These are phyloP conservation scores for Aspergillus costaricaensis DNA, from an alignment of 2,329 filamentous ascomycete genomes.

Conservation along the genomic window DNA sequence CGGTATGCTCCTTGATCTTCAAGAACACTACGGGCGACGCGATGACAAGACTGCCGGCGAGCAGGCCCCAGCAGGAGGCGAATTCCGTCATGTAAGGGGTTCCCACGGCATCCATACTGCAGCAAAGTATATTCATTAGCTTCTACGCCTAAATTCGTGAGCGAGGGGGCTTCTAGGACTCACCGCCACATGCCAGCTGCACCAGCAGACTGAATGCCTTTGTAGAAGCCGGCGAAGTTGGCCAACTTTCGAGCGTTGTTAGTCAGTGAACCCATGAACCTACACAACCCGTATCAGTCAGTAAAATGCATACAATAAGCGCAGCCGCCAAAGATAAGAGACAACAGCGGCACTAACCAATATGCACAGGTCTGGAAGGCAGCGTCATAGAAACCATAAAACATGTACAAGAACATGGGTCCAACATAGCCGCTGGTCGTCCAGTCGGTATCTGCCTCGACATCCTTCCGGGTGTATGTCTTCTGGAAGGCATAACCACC, in stretches of 20 bases:
- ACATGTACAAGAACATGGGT: slow-evolving; percentile 86
- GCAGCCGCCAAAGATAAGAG: background rate
- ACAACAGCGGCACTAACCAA: slow-evolving; percentile 58
- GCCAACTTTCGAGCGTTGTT: slow-evolving; percentile 91
- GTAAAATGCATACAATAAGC: background rate
- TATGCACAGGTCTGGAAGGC: slow-evolving; percentile 89
- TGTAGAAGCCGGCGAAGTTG: slow-evolving; percentile 90
- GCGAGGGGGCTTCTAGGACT: slow-evolving; percentile 15
- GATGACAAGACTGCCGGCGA: slow-evolving; percentile 71
- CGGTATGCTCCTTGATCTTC: slow-evolving; percentile 79
- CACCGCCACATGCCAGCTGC: slow-evolving; percentile 60
- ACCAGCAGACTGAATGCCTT: slow-evolving; percentile 85
- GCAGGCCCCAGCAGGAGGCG: slow-evolving; percentile 72
- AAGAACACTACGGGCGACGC: slow-evolving; percentile 77
- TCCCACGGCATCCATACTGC: slow-evolving; percentile 64
- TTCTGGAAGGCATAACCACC: slow-evolving; percentile 78
- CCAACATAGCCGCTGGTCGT: slow-evolving; percentile 67
- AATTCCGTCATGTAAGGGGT: slow-evolving; percentile 72
- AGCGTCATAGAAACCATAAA: slow-evolving; percentile 87
- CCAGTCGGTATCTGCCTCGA: slow-evolving; percentile 61
- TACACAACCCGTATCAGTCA: slow-evolving; percentile 30
- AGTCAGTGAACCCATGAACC: slow-evolving; percentile 88
- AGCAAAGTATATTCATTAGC: slow-evolving; percentile 54
- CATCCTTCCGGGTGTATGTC: slow-evolving; percentile 54
- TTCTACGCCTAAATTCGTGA: background rate